Conservation (phyloP, 2,329 filamentous ascomycete species). For the Aspergillus tubingensis region DNA sequence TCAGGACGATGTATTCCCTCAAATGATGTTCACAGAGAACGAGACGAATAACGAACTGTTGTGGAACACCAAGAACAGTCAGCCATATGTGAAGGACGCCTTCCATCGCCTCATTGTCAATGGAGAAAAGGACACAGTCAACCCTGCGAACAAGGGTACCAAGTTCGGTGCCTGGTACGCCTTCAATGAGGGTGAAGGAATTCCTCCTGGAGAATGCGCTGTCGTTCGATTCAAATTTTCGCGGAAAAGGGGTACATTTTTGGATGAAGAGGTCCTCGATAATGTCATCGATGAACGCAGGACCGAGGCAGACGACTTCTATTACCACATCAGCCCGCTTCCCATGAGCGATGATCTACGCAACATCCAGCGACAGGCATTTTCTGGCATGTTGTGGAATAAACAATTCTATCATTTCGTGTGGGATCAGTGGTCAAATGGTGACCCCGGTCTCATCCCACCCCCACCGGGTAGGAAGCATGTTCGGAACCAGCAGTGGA, state of each 20-base stretch:
- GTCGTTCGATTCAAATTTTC: conserved; percentile 92
- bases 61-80: conserved; percentile 75
- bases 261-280: conserved; percentile 92
- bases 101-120: conserved; percentile 89
- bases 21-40: conserved; percentile 91
- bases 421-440: conserved; percentile 97
- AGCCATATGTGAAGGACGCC: conserved; percentile 89
- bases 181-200: conserved; percentile 86
- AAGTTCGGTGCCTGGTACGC: conserved; percentile 90
- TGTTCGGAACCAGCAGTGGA: conserved; percentile 87
- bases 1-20: conserved; percentile 79
- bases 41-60: conserved; percentile 82
- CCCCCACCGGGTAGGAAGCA: conserved; percentile 78
- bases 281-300: conserved; percentile 82
- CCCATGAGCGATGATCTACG: conserved; percentile 92
- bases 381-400: conserved; percentile 97
- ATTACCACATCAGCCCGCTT: conserved; percentile 86
- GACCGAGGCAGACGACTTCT: conserved; percentile 95
- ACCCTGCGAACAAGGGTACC: conserved; percentile 77
- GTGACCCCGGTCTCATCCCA: conserved; percentile 83
- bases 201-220: conserved; percentile 86
- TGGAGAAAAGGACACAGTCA: conserved; percentile 76
- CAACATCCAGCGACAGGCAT: conserved; percentile 92
- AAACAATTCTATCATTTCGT: conserved; percentile 97
- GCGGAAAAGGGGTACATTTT: conserved; percentile 70